A percentile compares a stretch with the other conserved stretches of the same genome.
Evolutionary conservation across 805 yeast genomes (phyloP).

Genomic region (Candida fluviatilis): DNA sequence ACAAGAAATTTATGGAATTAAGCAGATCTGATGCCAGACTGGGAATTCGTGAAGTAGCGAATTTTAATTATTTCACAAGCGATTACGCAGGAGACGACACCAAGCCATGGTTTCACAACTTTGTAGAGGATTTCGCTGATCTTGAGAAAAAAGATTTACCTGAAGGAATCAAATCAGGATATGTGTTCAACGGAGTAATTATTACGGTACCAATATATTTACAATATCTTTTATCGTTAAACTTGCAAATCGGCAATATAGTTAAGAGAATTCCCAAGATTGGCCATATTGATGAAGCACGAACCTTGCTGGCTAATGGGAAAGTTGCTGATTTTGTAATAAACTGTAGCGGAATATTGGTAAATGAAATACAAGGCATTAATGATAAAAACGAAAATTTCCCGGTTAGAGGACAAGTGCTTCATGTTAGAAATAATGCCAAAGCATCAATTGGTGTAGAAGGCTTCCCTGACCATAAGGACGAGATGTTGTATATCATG

Average conservation of each 20-base stretch:
- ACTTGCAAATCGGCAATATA: constrained; percentile 44
- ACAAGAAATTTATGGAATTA: constrained; percentile 41
- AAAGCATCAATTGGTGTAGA: constrained; percentile 26
- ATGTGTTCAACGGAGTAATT: constrained; percentile 49
- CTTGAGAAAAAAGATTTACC: constrained; percentile 36
- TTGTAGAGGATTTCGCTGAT: constrained; percentile 37
- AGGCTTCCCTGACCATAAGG: constrained; percentile 26
- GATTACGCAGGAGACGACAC: constrained; percentile 8
- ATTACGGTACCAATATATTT: constrained; percentile 57
- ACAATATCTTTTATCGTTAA: constrained; percentile 45
- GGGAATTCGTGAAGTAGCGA: constrained; percentile 37
- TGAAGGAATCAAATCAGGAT: constrained; percentile 41
- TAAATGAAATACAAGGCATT: constrained; percentile 42
- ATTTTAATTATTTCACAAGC: constrained; percentile 15
- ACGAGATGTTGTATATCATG: constrained; percentile 54
- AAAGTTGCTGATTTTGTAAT: constrained; percentile 47
- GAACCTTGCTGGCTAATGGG: constrained; percentile 24
- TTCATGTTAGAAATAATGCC: constrained; percentile 45
- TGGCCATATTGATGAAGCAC: constrained; percentile 46
- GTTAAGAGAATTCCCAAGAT: constrained; percentile 39
- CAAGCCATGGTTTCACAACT: constrained; percentile 45
- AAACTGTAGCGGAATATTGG: constrained; percentile 55
- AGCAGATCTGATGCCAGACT: constrained; percentile 45
- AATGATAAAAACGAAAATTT: constrained; percentile 36
- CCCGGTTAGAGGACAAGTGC: constrained; percentile 60